These are phyloP conservation scores for Fusarium chlamydosporum DNA, from an alignment of 2,329 filamentous ascomycete species.

Conservation along the genomic window DNA sequence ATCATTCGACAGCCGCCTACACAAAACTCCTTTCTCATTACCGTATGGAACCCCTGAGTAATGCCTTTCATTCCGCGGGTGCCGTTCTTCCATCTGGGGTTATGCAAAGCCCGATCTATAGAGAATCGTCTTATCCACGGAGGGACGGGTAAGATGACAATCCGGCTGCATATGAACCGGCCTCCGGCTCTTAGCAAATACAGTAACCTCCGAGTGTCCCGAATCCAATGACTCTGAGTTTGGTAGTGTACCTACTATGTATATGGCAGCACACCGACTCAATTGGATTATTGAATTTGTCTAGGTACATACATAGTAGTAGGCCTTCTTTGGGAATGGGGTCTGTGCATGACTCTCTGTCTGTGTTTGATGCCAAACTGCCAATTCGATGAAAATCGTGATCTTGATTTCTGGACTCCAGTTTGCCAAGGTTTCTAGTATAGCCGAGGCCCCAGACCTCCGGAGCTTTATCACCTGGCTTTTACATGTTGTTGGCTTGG, in stretches of 20 bases:
- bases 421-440: slow-evolving; percentile 11
- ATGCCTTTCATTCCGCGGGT: slow-evolving; percentile 1
- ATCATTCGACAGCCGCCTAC: slow-evolving; percentile 34
- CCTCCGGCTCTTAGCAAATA: slow-evolving; percentile 3
- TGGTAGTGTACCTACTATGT: neutral
- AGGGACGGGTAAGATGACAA: slow-evolving; percentile 22
- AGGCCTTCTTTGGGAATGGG: neutral
- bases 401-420: neutral
- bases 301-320: neutral
- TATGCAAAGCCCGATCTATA: slow-evolving; percentile 4
- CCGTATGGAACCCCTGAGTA: slow-evolving; percentile 6
- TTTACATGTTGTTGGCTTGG: neutral
- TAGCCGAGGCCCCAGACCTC: slow-evolving; percentile 4
- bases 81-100: neutral
- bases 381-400: neutral
- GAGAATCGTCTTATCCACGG: slow-evolving; percentile 6
- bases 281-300: neutral
- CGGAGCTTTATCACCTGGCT: slow-evolving; percentile 4
- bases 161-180: slow-evolving; percentile 5
- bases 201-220: slow-evolving; percentile 29
- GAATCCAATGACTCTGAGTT: neutral
- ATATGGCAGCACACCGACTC: slow-evolving; percentile 1
- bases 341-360: neutral
- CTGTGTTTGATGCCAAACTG: neutral
- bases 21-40: slow-evolving; percentile 11